Conservation (phyloP, 2,329 filamentous ascomycete species). For the Scopulariopsis brevicaulis region DNA sequence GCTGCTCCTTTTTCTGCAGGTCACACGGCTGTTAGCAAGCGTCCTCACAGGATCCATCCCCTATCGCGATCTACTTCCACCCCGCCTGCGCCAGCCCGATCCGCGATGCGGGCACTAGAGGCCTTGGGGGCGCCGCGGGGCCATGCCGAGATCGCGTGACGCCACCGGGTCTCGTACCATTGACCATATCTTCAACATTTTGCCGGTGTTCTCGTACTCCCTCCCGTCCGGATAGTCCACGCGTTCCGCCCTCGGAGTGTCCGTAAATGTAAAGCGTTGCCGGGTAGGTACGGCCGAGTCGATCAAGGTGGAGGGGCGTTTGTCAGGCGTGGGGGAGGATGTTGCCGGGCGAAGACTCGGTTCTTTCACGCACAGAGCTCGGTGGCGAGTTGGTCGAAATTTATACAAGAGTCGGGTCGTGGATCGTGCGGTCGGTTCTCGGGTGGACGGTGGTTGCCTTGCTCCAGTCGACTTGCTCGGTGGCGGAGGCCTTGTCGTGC, state of each 20-base stretch:
- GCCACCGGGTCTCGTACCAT: constrained; percentile 54
- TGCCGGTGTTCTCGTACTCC: neutral
- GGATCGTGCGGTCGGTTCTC: neutral
- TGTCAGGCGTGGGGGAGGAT: neutral
- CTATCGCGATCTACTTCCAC: neutral
- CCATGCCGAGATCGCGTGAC: neutral
- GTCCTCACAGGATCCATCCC: neutral
- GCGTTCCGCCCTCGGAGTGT: neutral
- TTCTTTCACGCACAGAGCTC: neutral
- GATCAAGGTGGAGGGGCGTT: neutral
- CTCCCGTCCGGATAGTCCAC: neutral
- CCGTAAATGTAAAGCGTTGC: neutral
- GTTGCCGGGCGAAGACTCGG: neutral
- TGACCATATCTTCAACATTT: constrained; percentile 98
- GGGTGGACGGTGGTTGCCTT: neutral
- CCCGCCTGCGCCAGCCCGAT: neutral
- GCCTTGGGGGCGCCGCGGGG: neutral
- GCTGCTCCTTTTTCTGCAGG: constrained; percentile 83
- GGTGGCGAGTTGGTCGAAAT: neutral
- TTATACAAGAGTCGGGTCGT: neutral
- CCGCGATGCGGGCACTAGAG: neutral
- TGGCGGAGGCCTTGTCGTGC: neutral
- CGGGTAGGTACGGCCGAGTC: neutral
- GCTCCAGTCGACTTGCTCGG: neutral
- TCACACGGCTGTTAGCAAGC: neutral